Conservation (phyloP, 768 basidiomycete species). For the Mycena albidolilacea region DNA sequence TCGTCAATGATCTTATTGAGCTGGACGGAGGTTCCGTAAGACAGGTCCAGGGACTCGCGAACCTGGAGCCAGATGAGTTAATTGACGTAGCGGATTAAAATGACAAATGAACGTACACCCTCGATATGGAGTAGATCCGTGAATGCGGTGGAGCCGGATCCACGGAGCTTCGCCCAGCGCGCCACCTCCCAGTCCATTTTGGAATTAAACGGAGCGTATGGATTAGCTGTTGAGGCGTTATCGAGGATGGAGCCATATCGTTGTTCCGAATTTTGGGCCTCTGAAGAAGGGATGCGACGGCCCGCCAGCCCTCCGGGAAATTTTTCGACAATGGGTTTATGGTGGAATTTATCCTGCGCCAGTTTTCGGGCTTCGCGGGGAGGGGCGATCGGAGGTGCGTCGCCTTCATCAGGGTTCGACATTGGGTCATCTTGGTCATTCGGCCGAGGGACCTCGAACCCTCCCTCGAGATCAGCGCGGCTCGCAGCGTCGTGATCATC, state of each 20-base stretch:
- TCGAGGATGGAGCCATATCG: background rate
- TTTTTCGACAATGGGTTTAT: conserved; percentile 1
- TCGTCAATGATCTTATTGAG: too few relatives aligned
- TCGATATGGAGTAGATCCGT: too few relatives aligned
- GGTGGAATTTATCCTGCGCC: background rate
- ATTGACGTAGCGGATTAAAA: too few relatives aligned
- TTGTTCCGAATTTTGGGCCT: background rate
- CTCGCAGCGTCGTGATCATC: background rate
- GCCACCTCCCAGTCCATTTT: conserved; percentile 5
- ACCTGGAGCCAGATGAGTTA: too few relatives aligned
- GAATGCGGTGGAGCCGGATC: too few relatives aligned
- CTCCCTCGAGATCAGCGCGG: background rate
- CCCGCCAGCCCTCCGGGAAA: background rate
- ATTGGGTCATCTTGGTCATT: background rate
- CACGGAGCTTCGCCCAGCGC: too few relatives aligned
- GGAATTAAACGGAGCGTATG: background rate
- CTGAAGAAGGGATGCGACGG: background rate
- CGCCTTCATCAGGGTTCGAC: background rate
- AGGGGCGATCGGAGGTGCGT: background rate
- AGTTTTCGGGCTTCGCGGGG: background rate
- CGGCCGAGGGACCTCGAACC: background rate
- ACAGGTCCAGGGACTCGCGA: too few relatives aligned
- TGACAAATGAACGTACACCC: too few relatives aligned
- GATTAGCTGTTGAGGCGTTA: background rate
- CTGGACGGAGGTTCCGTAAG: too few relatives aligned